Evolutionary conservation across 257 asterid species (phyloP).

Genomic region (Scutellaria galericulata): DNA sequence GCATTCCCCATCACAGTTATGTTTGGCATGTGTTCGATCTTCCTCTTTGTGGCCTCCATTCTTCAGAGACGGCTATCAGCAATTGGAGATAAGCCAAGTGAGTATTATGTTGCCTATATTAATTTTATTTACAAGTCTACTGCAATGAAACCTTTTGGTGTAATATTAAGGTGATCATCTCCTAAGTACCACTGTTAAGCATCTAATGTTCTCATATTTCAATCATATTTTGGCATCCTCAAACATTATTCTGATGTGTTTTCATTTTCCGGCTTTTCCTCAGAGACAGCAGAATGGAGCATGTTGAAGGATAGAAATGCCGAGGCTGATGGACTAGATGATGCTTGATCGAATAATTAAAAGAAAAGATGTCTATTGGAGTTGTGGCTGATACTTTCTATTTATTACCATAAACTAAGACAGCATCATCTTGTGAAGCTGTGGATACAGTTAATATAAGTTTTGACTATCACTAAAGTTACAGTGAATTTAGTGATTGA

Average conservation of each 20-base stretch:
- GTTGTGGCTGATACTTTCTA: neutral
- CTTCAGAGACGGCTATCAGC: slow-evolving; percentile 77
- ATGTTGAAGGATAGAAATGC: slow-evolving; percentile 58
- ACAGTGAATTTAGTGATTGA: slow-evolving; percentile 9
- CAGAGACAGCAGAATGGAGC: slow-evolving; percentile 80
- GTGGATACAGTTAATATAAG: slow-evolving; percentile 22
- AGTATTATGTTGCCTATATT: slow-evolving; percentile 32
- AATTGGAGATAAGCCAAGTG: slow-evolving; percentile 80
- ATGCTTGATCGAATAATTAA: slow-evolving; percentile 44
- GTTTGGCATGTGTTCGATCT: slow-evolving; percentile 97
- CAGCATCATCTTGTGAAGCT: slow-evolving; percentile 33
- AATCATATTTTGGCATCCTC: neutral
- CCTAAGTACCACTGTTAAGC: neutral
- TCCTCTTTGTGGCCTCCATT: slow-evolving; percentile 85
- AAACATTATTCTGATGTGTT: slow-evolving; percentile 21
- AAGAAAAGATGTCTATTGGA: slow-evolving; percentile 14
- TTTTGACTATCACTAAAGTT: slow-evolving; percentile 23
- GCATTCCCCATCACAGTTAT: slow-evolving; percentile 93
- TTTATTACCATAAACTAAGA: slow-evolving; percentile 13
- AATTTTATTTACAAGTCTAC: neutral
- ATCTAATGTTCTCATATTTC: neutral
- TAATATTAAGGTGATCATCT: slow-evolving; percentile 1
- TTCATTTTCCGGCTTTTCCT: neutral
- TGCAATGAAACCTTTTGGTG: neutral
- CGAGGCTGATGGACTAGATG: slow-evolving; percentile 54